These are phyloP conservation scores for Dendrobium chrysotoxum DNA, from an alignment of 106 monocot species.

Conservation along the genomic window DNA sequence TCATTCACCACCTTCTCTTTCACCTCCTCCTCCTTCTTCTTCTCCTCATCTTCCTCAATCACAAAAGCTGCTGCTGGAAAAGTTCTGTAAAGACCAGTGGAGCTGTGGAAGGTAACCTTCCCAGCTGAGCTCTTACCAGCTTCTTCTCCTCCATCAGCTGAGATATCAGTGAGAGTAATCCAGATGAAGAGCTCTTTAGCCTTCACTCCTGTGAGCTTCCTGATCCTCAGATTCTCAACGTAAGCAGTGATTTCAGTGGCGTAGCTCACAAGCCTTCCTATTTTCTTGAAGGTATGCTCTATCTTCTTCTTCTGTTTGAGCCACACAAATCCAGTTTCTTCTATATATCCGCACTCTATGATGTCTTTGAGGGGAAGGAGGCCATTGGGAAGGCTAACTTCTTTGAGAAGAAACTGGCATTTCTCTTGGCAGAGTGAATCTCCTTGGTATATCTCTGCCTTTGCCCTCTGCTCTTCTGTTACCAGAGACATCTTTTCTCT, in stretches of 20 bases:
- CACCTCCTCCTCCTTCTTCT: not conserved
- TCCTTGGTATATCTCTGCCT: constrained; percentile 11
- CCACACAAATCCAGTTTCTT: constrained; percentile 15
- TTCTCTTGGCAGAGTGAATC: constrained; percentile 38
- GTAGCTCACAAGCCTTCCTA: not conserved
- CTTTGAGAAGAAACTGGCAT: constrained; percentile 29
- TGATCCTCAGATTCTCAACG: not conserved
- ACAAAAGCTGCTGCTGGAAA: not conserved
- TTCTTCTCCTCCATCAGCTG: not conserved
- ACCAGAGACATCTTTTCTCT: not conserved
- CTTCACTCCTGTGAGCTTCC: constrained; percentile 1
- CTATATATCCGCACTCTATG: constrained; percentile 32
- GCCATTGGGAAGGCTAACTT: constrained; percentile 31
- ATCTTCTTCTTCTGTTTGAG: not conserved
- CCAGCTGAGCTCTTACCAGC: too few relatives aligned
- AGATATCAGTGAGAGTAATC: constrained; percentile 1
- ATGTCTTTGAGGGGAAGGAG: constrained; percentile 56
- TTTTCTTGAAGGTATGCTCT: not conserved
- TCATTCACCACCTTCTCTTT: too few relatives aligned
- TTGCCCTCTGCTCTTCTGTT: not conserved
- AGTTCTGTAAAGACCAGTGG: not conserved
- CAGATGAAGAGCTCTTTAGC: not conserved
- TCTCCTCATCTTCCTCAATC: not conserved
- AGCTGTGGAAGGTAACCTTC: not conserved
- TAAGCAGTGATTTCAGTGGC: not conserved